These are phyloP conservation scores for Nannizziopsis barbatae DNA, from an alignment of 2,329 filamentous ascomycete species.

Conservation along the genomic window DNA sequence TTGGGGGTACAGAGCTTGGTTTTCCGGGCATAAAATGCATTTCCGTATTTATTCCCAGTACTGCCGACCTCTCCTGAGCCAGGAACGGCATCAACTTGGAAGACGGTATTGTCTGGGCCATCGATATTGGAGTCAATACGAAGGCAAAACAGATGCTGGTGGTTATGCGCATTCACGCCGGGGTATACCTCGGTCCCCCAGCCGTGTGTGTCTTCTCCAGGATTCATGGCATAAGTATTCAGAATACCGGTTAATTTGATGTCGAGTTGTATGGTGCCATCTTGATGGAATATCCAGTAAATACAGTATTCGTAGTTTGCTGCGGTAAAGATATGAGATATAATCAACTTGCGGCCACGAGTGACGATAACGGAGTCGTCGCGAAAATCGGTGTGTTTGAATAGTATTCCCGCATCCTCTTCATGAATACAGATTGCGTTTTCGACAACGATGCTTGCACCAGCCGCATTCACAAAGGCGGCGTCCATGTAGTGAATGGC, in stretches of 20 bases:
- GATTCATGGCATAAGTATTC: conserved; percentile 76
- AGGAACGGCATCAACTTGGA: conserved; percentile 64
- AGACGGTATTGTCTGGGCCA: conserved; percentile 72
- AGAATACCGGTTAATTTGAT: conserved; percentile 86
- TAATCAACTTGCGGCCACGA: conserved; percentile 69
- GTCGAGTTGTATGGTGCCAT: conserved; percentile 83
- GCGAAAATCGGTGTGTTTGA: conserved; percentile 90
- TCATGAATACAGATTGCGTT: conserved; percentile 95
- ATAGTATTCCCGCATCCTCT: conserved; percentile 80
- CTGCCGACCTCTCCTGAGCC: conserved; percentile 67
- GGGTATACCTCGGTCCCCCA: conserved; percentile 91
- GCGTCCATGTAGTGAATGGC: conserved; percentile 87
- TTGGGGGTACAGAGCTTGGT: conserved; percentile 63
- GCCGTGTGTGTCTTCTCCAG: conserved; percentile 67
- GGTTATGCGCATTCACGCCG: conserved; percentile 87
- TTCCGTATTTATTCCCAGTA: conserved; percentile 74
- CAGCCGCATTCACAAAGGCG: conserved; percentile 66
- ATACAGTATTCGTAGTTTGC: conserved; percentile 90
- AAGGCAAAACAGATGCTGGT: conserved; percentile 89
- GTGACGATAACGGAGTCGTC: conserved; percentile 81
- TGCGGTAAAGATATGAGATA: conserved; percentile 88
- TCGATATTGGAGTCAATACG: conserved; percentile 81
- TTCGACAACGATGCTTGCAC: conserved; percentile 69
- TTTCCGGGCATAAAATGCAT: conserved; percentile 77
- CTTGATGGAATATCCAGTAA: conserved; percentile 86